Conservation (phyloP, 257 asterid genomes). For the Catharanthus roseus region DNA sequence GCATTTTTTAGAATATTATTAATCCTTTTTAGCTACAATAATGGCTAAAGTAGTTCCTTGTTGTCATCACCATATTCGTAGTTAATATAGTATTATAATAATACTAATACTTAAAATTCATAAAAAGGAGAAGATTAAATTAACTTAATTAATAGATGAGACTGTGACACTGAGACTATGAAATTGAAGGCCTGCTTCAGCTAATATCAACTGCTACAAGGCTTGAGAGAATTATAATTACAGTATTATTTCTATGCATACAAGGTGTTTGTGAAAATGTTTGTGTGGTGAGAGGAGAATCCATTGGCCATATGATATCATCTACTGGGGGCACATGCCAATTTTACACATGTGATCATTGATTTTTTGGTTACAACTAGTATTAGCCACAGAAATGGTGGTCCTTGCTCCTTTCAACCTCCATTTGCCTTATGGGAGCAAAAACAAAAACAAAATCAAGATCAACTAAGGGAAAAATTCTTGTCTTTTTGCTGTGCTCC, state of each 20-base stretch:
- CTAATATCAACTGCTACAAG: slow-evolving; percentile 1
- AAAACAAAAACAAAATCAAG: neutral
- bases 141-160: neutral
- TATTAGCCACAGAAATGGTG: neutral
- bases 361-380: no score
- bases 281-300: neutral
- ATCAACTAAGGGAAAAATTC: neutral
- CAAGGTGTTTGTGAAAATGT: neutral
- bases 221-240: no score
- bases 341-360: no score
- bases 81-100: no score
- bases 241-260: no score
- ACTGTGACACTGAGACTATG: slow-evolving; percentile 1
- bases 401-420: neutral
- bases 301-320: neutral
- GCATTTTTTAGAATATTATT: neutral
- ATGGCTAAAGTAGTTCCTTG: neutral
- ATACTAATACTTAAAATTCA: no score
- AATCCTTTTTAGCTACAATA: neutral
- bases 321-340: neutral
- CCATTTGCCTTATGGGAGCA: neutral
- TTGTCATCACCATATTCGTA: neutral
- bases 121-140: no score
- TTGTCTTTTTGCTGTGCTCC: neutral
- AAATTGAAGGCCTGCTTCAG: neutral